Percentiles rank a stretch among this genome's conserved stretches.
Conservation (phyloP, 2,329 filamentous ascomycete species). For the Epichloe glyceriae region DNA sequence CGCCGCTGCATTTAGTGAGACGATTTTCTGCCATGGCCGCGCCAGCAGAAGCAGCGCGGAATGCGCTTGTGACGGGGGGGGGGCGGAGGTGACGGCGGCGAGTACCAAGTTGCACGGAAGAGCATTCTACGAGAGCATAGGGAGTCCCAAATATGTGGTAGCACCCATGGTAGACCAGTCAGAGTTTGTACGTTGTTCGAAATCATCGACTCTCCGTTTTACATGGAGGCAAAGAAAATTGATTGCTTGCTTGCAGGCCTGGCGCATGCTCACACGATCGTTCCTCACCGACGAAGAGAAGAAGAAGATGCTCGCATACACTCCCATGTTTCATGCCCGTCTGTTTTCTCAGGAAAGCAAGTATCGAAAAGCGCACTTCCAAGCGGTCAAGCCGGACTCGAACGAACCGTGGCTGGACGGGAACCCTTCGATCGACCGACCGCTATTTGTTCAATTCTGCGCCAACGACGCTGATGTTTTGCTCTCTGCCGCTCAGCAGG, state of each 20-base stretch:
- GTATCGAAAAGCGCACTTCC: conserved; percentile 72
- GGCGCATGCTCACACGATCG: conserved; percentile 90
- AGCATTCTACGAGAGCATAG: conserved; percentile 89
- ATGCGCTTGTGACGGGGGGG: conserved; percentile 6
- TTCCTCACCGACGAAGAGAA: conserved; percentile 61
- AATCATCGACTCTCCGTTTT: too few relatives aligned
- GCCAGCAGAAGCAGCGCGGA: conserved; percentile 9
- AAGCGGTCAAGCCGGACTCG: conserved; percentile 38
- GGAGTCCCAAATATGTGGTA: conserved; percentile 78
- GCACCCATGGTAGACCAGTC: conserved; percentile 98
- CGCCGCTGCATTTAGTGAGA: conserved; percentile 5
- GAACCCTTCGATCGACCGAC: conserved; percentile 70
- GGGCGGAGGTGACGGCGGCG: conserved; percentile 9
- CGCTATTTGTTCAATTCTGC: conserved; percentile 94
- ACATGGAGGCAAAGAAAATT: not conserved
- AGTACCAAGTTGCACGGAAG: conserved; percentile 65
- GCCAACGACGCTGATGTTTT: conserved; percentile 74
- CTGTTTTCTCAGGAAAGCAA: conserved; percentile 66
- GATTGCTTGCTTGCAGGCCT: conserved; percentile 50
- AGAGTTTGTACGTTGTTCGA: conserved; percentile 63
- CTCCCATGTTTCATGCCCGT: conserved; percentile 91
- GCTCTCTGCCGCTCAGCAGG: conserved; percentile 63
- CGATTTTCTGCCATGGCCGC: conserved; percentile 20
- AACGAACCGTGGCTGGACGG: conserved; percentile 61
- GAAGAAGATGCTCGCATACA: conserved; percentile 67